These are phyloP conservation scores for Penicillium riverlandense DNA, from an alignment of 495 filamentous ascomycete genomes.

Conservation along the genomic window DNA sequence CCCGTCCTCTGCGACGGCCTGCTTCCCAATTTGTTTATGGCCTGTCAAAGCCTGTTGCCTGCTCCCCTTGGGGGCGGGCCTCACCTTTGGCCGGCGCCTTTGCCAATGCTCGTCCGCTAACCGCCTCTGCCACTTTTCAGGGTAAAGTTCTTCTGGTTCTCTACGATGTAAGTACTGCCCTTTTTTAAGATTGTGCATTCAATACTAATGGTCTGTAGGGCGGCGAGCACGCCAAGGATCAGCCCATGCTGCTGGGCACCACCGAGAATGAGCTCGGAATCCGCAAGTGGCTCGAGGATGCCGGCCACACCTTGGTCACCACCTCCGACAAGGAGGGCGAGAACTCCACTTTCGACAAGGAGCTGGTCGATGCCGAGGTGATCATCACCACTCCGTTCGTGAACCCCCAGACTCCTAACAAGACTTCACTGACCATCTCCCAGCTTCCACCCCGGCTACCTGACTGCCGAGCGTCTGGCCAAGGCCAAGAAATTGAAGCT, in stretches of 20 bases:
- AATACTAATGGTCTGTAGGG: slow-evolving; percentile 40
- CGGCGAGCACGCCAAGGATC: slow-evolving; percentile 61
- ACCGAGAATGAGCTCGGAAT: slow-evolving; percentile 97
- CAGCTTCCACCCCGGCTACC: slow-evolving; percentile 98
- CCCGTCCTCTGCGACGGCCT: slow-evolving; percentile 50
- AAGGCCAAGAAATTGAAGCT: slow-evolving; percentile 99
- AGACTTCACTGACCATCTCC: slow-evolving; percentile 11
- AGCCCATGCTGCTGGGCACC: slow-evolving; percentile 83
- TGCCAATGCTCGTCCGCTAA: slow-evolving; percentile 45
- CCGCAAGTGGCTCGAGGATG: slow-evolving; percentile 91
- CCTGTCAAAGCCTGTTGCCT: slow-evolving; percentile 12
- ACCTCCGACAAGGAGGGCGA: slow-evolving; percentile 96
- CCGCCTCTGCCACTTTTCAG: slow-evolving; percentile 50
- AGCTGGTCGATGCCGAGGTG: slow-evolving; percentile 92
- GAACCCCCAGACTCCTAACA: background rate
- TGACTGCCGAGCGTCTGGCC: slow-evolving; percentile 90
- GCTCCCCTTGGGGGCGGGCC: slow-evolving; percentile 15
- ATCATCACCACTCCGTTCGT: slow-evolving; percentile 98
- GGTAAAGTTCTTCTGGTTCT: slow-evolving; percentile 69
- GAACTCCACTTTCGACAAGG: slow-evolving; percentile 88
- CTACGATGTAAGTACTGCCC: slow-evolving; percentile 57
- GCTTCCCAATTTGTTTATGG: slow-evolving; percentile 46
- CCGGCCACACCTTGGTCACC: slow-evolving; percentile 92
- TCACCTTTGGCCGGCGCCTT: slow-evolving; percentile 30
- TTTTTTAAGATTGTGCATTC: background rate